Evolutionary conservation across 148 eudicot species (phyloP).

Genomic region (Rhododendron ovatum): DNA sequence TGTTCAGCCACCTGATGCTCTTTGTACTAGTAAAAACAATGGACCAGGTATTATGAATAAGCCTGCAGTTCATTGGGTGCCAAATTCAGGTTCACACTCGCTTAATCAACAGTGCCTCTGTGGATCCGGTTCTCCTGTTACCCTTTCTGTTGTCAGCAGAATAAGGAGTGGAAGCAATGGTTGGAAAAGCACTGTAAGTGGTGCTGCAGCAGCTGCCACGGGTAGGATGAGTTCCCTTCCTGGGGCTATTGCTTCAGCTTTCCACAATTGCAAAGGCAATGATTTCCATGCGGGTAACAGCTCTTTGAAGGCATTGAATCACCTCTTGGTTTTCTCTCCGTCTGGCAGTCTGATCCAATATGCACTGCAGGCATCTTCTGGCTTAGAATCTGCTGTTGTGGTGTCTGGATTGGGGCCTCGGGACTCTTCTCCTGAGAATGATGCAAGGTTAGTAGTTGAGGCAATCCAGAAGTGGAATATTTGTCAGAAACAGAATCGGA

Average conservation of each 20-base stretch:
- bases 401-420: constrained; percentile 26
- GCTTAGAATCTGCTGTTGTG: constrained; percentile 27
- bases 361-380: constrained; percentile 38
- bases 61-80: constrained; percentile 25
- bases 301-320: constrained; percentile 33
- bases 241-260: constrained; percentile 60
- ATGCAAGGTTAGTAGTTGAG: constrained; percentile 53
- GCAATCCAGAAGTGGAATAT: constrained; percentile 78
- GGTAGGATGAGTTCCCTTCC: constrained; percentile 41
- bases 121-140: constrained; percentile 48
- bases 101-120: constrained; percentile 28
- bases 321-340: constrained; percentile 64
- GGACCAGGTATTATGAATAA: constrained; percentile 21
- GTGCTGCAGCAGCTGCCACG: constrained; percentile 69
- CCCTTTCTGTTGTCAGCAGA: constrained; percentile 60
- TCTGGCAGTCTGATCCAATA: constrained; percentile 67
- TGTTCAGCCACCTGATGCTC: constrained; percentile 33
- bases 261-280: constrained; percentile 42
- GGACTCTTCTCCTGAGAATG: constrained; percentile 40
- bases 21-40: constrained; percentile 19
- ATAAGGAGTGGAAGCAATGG: constrained; percentile 65
- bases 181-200: constrained; percentile 59
- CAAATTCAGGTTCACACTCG: constrained; percentile 33
- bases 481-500: constrained; percentile 52
- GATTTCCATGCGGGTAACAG: constrained; percentile 11